Base-by-base conservation (phyloP, 2,329 filamentous ascomycete species). In the Aspergillus neoniger region DNA sequence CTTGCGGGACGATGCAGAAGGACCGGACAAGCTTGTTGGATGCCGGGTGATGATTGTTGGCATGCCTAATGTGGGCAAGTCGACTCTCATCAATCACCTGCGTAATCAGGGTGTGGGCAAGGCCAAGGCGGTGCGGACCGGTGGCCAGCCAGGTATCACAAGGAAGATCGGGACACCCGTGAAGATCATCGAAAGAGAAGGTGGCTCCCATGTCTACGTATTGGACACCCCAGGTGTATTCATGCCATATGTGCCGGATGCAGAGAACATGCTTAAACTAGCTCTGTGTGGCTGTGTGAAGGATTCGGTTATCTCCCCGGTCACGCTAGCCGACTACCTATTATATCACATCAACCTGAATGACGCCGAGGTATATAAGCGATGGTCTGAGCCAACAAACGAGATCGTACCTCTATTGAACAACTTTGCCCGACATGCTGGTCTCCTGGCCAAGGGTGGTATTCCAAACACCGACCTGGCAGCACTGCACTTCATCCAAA, bases 1-100 rank as follows among this genome's bases (percentile, higher is more conserved):
- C 59, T 61, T 77, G 54, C 69, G 68, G 59, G 58, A 67, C 17
- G 69, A 75, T 57, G 69, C 70, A 15, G 63, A 65, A 47, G 70
- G 67, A 36, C 69, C 74, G 44, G 74, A 75, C 60, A 70, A 85
- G 21, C 79, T 98, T n/a, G 88, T 91, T 7, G 93, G 92, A n/a
- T 85, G 92, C 67, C 86, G 92, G 52, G 86, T 92, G 59, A 85
- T 99, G 75, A 86, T 98, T 0, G 93, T 98, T 14, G 95, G 95
- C 58, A 97, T 99, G 93, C 95, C 95, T 38, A 99, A 99, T 73
- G 91, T 96, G 0, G 95, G 95, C 38, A 99, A 99, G 78, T 96
- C 91, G 50, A 92, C 93, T 1, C 82, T 99, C n/a, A 86, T 99
- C 44, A 99, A 99, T 75, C 86, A 88, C 15, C 83, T 98, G 52